Evolutionary conservation across 495 filamentous ascomycete species (phyloP), one percentile per base, ranked within the genome.

Genomic region (Penicillium ucsense): DNA sequence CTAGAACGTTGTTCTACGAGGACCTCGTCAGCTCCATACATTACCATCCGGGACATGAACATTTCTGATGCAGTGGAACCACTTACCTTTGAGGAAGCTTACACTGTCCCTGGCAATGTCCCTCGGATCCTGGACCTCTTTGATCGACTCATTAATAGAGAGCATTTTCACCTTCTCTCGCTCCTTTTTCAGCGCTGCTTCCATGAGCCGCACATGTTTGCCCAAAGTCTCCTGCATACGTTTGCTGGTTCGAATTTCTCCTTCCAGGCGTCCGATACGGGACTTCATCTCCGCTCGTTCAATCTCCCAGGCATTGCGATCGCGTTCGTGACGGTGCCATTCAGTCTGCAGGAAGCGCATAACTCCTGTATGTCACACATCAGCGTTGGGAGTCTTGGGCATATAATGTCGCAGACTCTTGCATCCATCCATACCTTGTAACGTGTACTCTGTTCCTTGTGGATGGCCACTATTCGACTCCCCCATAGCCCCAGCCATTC

Each of bases 321-420:
- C 94, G 68, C 92, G 86, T 65, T 99, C 92, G 60, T 97, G 91
- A 53, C 88, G 83, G 66, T 99, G 94, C 92, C 92, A 97, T 79
- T 99, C 92, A 34, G 90, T 91, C 72, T 97, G 94, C 33, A 99
- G 82, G 65, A 97, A 97, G 64, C 92, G 89, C 92, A 99, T 99
- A 34, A 99, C 92, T 60, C 92, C 91, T 97, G 54, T 34, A 38
- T 28, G 10, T 27, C 30, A 33, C 35, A 43, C 4, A 30, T 43
- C 32, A 36, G 31, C 20, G 20, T 20, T 47, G 31, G 51, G 9
- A 28, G 32, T 55, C 47, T 50, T 48, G 38, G n/a, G 36, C 8
- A n/a, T 30, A 27, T 8, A 32, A 36, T 8, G 39, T 40, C 7
- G 7, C 41, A 35, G 32, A 20, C 20, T 20, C 20, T 20, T 1